Conservation (phyloP, 2,329 filamentous ascomycete species). For the Claviceps sp. region DNA sequence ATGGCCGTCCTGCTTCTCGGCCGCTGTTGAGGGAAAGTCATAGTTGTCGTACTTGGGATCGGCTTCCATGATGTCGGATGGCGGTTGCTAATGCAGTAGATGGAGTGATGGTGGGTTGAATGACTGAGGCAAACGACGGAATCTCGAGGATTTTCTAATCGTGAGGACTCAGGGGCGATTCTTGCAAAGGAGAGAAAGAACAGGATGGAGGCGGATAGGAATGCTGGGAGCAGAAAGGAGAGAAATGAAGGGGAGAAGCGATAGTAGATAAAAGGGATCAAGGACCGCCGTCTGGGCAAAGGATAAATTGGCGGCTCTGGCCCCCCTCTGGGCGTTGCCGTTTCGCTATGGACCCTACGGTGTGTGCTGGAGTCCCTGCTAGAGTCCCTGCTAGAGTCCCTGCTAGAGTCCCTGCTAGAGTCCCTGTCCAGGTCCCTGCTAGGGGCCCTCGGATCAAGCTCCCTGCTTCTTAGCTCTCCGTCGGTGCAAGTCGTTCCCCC, state of each 20-base stretch:
- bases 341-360: neutral
- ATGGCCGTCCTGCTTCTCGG: conserved; percentile 60
- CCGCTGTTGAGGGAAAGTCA: conserved; percentile 73
- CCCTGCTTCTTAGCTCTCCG: neutral
- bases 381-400: too few relatives aligned
- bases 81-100: neutral
- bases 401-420: too few relatives aligned
- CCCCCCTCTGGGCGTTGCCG: neutral
- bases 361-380: neutral
- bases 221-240: neutral
- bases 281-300: neutral
- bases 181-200: neutral
- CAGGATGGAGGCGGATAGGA: neutral
- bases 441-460: too few relatives aligned
- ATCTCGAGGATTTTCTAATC: neutral
- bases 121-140: neutral
- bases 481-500: neutral
- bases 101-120: neutral
- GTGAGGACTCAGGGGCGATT: neutral
- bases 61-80: conserved; percentile 35
- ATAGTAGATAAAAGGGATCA: neutral
- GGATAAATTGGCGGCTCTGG: neutral
- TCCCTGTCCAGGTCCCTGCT: too few relatives aligned
- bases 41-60: conserved; percentile 94
- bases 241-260: neutral